These are phyloP conservation scores for Tolypocladium amazonense DNA, from an alignment of 2,329 filamentous ascomycete species.

Conservation along the genomic window DNA sequence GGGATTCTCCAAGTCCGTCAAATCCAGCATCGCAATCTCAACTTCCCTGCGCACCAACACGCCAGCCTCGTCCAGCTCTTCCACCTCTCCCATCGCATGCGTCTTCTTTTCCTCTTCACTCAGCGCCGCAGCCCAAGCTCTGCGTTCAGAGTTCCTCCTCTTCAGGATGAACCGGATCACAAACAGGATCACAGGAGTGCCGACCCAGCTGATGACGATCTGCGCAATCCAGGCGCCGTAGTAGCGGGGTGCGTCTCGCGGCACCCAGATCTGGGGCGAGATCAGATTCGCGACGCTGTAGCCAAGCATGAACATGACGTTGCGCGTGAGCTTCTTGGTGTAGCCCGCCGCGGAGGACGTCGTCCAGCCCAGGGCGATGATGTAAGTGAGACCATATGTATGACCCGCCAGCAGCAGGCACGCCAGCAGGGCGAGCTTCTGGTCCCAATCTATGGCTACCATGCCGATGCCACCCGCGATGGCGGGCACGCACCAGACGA, in stretches of 20 bases:
- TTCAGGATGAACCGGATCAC: background rate
- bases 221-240: slow-evolving; percentile 9
- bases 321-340: slow-evolving; percentile 32
- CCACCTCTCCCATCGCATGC: background rate
- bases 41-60: slow-evolving; percentile 17
- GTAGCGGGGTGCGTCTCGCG: slow-evolving; percentile 14
- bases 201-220: background rate
- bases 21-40: slow-evolving; percentile 23
- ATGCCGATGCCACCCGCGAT: background rate
- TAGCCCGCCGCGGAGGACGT: slow-evolving; percentile 24
- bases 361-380: background rate
- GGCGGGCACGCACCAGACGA: background rate
- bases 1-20: slow-evolving; percentile 28
- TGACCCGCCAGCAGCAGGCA: background rate
- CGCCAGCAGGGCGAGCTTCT: background rate
- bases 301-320: slow-evolving; percentile 27
- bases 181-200: background rate
- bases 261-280: slow-evolving; percentile 24
- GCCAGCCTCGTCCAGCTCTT: slow-evolving; percentile 15
- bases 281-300: slow-evolving; percentile 23
- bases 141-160: background rate
- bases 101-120: background rate
- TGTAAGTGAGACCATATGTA: background rate
- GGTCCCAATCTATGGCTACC: background rate
- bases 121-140: background rate